Conservation (phyloP, 371 early-diverging fungal species). For the Coemansia sp. region DNA sequence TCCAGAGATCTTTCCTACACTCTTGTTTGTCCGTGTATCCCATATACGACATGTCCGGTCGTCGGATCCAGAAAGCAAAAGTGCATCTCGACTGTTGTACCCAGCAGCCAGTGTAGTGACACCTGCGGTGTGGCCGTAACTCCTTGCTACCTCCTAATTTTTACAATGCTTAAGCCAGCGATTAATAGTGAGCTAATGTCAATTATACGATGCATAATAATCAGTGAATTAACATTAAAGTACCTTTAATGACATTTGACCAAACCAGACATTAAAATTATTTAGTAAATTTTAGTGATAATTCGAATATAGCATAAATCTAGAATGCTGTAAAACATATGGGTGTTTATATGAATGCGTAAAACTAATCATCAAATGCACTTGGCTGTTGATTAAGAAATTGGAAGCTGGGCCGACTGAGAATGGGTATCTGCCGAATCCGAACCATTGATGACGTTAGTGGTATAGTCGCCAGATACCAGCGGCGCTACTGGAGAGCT, state of each 20-base stretch:
- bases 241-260: too few species aligned
- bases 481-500: neutral
- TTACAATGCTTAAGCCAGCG: neutral
- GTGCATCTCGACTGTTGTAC: neutral
- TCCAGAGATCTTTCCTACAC: conserved; percentile 15
- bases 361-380: neutral
- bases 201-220: too few species aligned
- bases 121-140: conserved; percentile 17
- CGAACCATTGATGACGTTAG: neutral
- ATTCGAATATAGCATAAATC: too few species aligned
- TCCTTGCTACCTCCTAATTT: neutral
- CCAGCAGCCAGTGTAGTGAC: conserved; percentile 31
- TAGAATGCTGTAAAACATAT: too few species aligned
- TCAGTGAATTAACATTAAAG: too few species aligned
- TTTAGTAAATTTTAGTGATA: too few species aligned
- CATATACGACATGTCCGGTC: conserved; percentile 36
- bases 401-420: neutral
- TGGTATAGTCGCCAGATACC: neutral
- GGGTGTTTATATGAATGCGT: too few species aligned
- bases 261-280: too few species aligned
- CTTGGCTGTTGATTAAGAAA: neutral
- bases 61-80: conserved; percentile 44
- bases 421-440: neutral
- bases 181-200: neutral
- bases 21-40: conserved; percentile 22